A percentile compares a stretch with the other conserved stretches of the same genome.
Conservation (phyloP, 2,329 filamentous ascomycete species). For the Colletotrichum lentis region DNA sequence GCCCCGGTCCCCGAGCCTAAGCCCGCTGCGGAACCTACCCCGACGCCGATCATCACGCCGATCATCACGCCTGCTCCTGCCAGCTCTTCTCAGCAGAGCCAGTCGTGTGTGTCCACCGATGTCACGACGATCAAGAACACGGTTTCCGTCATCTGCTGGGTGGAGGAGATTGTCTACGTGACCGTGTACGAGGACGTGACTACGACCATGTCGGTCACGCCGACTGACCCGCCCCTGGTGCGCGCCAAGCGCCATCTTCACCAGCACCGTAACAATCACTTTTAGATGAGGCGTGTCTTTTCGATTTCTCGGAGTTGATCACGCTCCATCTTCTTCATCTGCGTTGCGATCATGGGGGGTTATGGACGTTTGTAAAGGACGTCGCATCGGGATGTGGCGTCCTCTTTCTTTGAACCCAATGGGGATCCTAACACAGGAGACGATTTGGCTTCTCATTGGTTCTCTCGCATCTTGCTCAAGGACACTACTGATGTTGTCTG, state of each 20-base stretch:
- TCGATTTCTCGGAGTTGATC: slow-evolving; percentile 13
- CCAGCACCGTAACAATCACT: slow-evolving; percentile 49
- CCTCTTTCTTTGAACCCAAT: slow-evolving; percentile 19
- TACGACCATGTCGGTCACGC: slow-evolving; percentile 51
- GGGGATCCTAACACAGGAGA: slow-evolving; percentile 26
- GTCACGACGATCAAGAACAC: slow-evolving; percentile 59
- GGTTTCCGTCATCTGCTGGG: slow-evolving; percentile 66
- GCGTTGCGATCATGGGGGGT: slow-evolving; percentile 22
- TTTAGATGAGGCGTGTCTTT: slow-evolving; percentile 22
- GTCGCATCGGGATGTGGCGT: slow-evolving; percentile 31
- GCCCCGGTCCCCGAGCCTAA: slow-evolving; percentile 42
- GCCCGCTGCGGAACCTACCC: slow-evolving; percentile 19
- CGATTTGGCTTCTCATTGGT: slow-evolving; percentile 35
- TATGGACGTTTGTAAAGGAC: slow-evolving; percentile 22
- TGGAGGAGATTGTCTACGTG: slow-evolving; percentile 63
- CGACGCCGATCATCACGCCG: slow-evolving; percentile 45
- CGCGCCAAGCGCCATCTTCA: slow-evolving; percentile 48
- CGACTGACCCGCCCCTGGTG: slow-evolving; percentile 41
- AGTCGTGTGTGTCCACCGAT: slow-evolving; percentile 57
- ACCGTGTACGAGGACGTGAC: slow-evolving; percentile 55
- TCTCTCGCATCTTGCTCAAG: slow-evolving; percentile 34
- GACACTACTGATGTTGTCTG: slow-evolving; percentile 32
- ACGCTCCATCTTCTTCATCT: slow-evolving; percentile 14
- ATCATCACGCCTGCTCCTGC: slow-evolving; percentile 40
- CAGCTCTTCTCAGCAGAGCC: slow-evolving; percentile 38